These are phyloP conservation scores for Coniella lustricola DNA, from an alignment of 2,329 filamentous ascomycete genomes.

Conservation along the genomic window DNA sequence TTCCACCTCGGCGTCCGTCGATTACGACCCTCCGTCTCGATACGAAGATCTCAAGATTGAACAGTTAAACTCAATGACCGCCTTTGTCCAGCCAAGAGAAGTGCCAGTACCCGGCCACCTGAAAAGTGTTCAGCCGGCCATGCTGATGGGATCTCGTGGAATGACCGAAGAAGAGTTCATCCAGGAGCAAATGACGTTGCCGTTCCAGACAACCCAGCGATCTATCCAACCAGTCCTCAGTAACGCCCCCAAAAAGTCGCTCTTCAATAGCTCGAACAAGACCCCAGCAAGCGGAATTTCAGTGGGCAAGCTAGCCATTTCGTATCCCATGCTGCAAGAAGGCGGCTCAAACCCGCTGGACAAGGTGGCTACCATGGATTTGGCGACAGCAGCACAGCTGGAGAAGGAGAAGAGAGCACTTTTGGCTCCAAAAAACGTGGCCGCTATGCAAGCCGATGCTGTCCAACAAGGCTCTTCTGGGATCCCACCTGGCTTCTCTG, in stretches of 20 bases:
- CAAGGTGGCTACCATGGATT: conserved; percentile 42
- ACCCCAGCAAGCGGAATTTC: conserved; percentile 17
- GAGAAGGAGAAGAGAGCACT: conserved; percentile 38
- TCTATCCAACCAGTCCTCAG: conserved; percentile 14
- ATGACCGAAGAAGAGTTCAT: conserved; percentile 32
- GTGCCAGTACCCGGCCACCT: conserved; percentile 20
- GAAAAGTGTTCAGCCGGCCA: conserved; percentile 29
- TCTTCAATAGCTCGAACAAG: conserved; percentile 4
- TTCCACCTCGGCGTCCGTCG: conserved; percentile 34
- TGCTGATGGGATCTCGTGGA: conserved; percentile 28
- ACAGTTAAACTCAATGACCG: conserved; percentile 30
- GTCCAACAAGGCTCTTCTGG: too few species aligned
- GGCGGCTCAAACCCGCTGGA: conserved; percentile 33
- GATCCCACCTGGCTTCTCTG: background rate
- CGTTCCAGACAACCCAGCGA: conserved; percentile 27
- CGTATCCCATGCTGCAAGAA: conserved; percentile 39
- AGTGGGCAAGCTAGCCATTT: conserved; percentile 39
- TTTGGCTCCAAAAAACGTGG: background rate
- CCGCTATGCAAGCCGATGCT: too few species aligned
- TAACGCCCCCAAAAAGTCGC: conserved; percentile 4
- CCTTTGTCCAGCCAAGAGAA: conserved; percentile 29
- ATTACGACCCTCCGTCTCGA: conserved; percentile 35
- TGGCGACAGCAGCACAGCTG: conserved; percentile 40
- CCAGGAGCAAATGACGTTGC: conserved; percentile 35
- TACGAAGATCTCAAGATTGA: conserved; percentile 43